Percentiles rank a stretch among this genome's conserved stretches.
Conservation (phyloP, 2,329 filamentous ascomycete genomes). For the Fusarium decemcellulare region DNA sequence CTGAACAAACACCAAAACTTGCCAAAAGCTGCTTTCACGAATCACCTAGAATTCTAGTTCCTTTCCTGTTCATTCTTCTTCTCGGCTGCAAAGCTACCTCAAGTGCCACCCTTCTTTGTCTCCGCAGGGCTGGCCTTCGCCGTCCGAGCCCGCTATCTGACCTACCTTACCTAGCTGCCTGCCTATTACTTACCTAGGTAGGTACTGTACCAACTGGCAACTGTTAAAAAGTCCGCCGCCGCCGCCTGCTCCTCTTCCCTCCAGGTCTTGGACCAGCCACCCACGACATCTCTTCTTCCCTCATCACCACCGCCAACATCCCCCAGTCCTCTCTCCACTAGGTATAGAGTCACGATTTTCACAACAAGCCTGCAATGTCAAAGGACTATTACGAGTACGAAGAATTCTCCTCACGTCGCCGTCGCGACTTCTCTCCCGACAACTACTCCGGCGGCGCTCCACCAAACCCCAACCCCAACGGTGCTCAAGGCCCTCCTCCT, state of each 20-base stretch:
- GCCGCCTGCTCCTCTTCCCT: neutral
- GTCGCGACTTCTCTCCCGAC: slow-evolving; percentile 50
- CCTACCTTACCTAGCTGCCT: too few relatives aligned
- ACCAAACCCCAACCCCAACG: slow-evolving; percentile 15
- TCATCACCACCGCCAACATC: neutral
- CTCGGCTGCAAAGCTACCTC: slow-evolving; percentile 1
- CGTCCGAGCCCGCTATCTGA: neutral
- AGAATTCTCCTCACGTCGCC: slow-evolving; percentile 43
- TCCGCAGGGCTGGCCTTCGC: slow-evolving; percentile 28
- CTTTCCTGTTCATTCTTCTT: too few relatives aligned
- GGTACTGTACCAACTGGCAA: too few relatives aligned
- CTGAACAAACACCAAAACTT: too few relatives aligned
- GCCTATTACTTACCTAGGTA: too few relatives aligned
- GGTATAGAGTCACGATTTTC: neutral
- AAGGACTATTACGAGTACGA: slow-evolving; percentile 51
- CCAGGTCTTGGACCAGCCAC: slow-evolving; percentile 16
- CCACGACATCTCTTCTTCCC: slow-evolving; percentile 12
- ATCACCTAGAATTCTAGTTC: too few relatives aligned
- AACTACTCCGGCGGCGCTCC: slow-evolving; percentile 50
- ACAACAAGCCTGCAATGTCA: slow-evolving; percentile 32
- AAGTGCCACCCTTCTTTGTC: slow-evolving; percentile 8
- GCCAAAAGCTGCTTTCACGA: too few relatives aligned
- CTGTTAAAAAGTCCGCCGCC: too few relatives aligned
- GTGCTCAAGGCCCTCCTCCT: slow-evolving; percentile 20
- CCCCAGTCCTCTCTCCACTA: neutral